Evolutionary conservation across 169 alveolate genomes (phyloP).

Genomic region (Theileria parva): DNA sequence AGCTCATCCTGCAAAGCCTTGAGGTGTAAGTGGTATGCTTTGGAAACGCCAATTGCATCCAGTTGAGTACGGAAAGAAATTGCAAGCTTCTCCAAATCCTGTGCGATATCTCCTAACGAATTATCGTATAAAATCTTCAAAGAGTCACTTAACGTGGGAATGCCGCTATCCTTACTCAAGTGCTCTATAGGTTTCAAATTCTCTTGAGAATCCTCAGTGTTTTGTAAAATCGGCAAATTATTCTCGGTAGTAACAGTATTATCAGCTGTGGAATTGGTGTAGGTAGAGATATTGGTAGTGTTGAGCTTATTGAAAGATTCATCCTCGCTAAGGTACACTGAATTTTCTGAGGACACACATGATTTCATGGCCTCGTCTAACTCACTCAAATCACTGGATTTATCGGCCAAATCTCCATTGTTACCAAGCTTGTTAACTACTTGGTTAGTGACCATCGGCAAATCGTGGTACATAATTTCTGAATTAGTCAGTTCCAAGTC

Average conservation of each 20-base stretch:
- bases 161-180: not conserved
- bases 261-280: not conserved
- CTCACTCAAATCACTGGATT: not conserved
- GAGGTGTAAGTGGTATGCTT: constrained; percentile 58
- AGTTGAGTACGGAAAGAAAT: constrained; percentile 36
- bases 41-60: constrained; percentile 55
- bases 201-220: not conserved
- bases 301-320: constrained; percentile 21
- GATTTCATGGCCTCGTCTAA: not conserved
- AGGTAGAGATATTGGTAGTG: not conserved
- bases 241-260: not conserved
- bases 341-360: constrained; percentile 11
- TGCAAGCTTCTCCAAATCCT: constrained; percentile 37
- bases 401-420: not conserved
- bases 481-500: constrained; percentile 41
- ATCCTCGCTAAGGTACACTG: constrained; percentile 37
- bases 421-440: not conserved
- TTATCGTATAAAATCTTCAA: constrained; percentile 9
- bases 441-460: not conserved
- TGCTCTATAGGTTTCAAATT: not conserved
- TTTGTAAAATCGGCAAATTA: not conserved
- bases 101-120: constrained; percentile 42
- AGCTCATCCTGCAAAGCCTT: constrained; percentile 63
- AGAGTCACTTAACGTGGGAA: constrained; percentile 1
- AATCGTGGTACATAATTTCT: constrained; percentile 43